These are phyloP conservation scores for Candida dubliniensis DNA, from an alignment of 1,139 yeast species.

Conservation along the genomic window DNA sequence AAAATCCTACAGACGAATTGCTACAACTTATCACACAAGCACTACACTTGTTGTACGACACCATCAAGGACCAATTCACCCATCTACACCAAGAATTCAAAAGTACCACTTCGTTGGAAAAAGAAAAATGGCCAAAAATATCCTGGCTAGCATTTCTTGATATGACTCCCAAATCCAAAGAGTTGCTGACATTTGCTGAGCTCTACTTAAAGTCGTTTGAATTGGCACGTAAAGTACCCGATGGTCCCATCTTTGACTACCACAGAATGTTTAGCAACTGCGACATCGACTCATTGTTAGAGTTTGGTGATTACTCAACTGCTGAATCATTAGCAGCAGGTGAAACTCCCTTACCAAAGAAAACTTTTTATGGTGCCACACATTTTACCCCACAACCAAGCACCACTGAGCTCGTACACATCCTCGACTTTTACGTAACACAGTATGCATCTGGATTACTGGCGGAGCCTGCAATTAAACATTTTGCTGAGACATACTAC, in stretches of 20 bases:
- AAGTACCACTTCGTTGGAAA: constrained; percentile 30
- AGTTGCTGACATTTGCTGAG: constrained; percentile 27
- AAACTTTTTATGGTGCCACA: constrained; percentile 18
- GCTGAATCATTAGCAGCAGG: constrained; percentile 36
- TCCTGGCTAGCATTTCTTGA: constrained; percentile 40
- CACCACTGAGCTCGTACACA: constrained; percentile 13
- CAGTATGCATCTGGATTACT: constrained; percentile 13
- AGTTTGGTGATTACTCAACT: constrained; percentile 28
- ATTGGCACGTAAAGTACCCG: constrained; percentile 3
- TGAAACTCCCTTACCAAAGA: constrained; percentile 24
- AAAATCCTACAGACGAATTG: constrained; percentile 19
- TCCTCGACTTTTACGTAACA: constrained; percentile 25
- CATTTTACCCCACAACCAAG: neutral
- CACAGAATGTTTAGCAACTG: constrained; percentile 9
- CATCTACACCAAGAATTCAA: constrained; percentile 29
- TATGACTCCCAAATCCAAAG: constrained; percentile 26
- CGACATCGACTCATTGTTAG: constrained; percentile 7
- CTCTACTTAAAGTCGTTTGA: constrained; percentile 39
- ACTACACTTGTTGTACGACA: constrained; percentile 18
- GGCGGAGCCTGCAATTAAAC: constrained; percentile 26
- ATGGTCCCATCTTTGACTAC: constrained; percentile 9
- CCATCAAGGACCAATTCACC: constrained; percentile 23
- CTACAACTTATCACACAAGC: constrained; percentile 11
- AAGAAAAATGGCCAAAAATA: constrained; percentile 37
- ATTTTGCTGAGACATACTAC: constrained; percentile 31